Conservation (phyloP, 306 rosid species). For the Bauhinia variegata region DNA sequence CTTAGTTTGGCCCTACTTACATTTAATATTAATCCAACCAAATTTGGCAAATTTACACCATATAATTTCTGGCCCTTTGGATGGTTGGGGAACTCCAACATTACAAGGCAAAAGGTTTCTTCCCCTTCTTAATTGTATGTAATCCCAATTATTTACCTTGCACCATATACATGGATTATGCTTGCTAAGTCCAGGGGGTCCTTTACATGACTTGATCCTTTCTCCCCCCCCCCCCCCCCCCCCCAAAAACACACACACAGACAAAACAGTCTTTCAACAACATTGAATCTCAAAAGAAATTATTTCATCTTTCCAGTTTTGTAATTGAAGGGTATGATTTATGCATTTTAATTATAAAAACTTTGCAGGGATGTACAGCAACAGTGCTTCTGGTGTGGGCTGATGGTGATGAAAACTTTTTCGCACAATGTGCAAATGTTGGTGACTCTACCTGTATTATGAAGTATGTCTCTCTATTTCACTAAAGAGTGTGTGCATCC, state of each 20-base stretch:
- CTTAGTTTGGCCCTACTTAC: background rate
- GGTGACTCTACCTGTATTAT: slow-evolving; percentile 91
- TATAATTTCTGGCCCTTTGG: background rate
- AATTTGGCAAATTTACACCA: background rate
- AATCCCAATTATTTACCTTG: background rate
- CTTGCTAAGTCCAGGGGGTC: too few relatives aligned
- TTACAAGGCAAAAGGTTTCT: background rate
- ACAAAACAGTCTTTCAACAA: too few relatives aligned
- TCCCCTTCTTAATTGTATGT: background rate
- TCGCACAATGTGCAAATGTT: slow-evolving; percentile 96
- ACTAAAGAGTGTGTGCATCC: slow-evolving; percentile 25
- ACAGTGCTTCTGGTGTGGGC: slow-evolving; percentile 93
- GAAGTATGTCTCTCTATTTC: slow-evolving; percentile 55
- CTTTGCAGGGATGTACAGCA: slow-evolving; percentile 94
- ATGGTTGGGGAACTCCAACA: background rate
- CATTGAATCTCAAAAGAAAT: too few relatives aligned
- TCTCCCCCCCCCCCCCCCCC: too few relatives aligned
- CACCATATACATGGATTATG: slow-evolving; percentile 1
- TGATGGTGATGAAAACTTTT: slow-evolving; percentile 60
- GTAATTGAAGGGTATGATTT: slow-evolving; percentile 21
- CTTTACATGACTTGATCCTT: too few relatives aligned
- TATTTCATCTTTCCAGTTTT: slow-evolving; percentile 2
- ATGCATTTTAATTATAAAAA: slow-evolving; percentile 33
- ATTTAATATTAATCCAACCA: background rate
- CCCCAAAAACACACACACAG: too few relatives aligned